Percentiles rank a stretch among this genome's conserved stretches.
Conservation (phyloP, 148 eudicot species). For the Rheum nobile region DNA sequence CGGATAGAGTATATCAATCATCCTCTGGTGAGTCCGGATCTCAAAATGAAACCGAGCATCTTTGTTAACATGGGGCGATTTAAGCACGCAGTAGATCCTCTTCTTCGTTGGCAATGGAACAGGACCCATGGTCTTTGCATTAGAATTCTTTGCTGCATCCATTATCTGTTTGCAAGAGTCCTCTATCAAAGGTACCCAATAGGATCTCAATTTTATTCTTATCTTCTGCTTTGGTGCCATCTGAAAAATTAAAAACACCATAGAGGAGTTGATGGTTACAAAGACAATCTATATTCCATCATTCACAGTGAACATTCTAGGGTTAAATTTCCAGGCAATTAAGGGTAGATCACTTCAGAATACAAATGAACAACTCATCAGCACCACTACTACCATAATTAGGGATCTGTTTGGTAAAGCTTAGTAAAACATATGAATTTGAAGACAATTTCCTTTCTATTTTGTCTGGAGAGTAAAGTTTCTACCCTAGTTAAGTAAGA, state of each 20-base stretch:
- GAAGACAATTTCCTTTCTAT: neutral
- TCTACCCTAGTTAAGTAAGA: neutral
- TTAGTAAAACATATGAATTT: neutral
- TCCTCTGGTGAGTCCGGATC: constrained; percentile 90
- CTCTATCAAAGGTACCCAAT: constrained; percentile 88
- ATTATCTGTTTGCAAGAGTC: constrained; percentile 92
- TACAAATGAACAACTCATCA: neutral
- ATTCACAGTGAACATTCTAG: neutral
- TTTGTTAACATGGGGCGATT: constrained; percentile 95
- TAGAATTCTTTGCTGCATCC: constrained; percentile 83
- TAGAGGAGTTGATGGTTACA: neutral
- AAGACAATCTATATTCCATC: no score
- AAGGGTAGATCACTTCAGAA: neutral
- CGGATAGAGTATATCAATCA: constrained; percentile 82
- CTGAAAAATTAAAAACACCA: constrained; percentile 10
- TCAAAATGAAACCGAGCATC: constrained; percentile 97
- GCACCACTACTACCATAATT: neutral
- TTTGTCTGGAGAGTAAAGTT: neutral
- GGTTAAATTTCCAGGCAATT: neutral
- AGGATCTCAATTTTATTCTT: constrained; percentile 79
- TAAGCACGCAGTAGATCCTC: constrained; percentile 70
- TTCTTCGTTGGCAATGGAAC: constrained; percentile 89
- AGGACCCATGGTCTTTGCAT: constrained; percentile 94
- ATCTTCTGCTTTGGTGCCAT: constrained; percentile 69
- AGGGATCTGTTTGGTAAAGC: neutral